Evolutionary conservation across 805 yeast genomes (phyloP).

Genomic region (Candida fluviatilis): DNA sequence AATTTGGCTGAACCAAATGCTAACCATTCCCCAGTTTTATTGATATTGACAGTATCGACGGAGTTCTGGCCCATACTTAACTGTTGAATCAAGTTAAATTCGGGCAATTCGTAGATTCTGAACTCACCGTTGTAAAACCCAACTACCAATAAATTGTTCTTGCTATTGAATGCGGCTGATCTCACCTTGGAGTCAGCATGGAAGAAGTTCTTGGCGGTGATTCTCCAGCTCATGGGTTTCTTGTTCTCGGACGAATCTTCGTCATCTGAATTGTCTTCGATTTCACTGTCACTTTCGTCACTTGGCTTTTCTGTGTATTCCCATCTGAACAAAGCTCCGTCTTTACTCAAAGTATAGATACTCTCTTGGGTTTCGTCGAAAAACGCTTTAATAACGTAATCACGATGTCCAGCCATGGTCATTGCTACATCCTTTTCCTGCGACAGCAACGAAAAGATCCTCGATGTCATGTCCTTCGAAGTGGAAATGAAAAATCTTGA

Average conservation of each 20-base stretch:
- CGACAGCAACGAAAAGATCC: conserved; percentile 71
- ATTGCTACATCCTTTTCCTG: conserved; percentile 70
- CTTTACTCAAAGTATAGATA: conserved; percentile 87
- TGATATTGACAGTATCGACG: conserved; percentile 76
- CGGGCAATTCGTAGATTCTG: conserved; percentile 83
- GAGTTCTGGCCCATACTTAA: conserved; percentile 89
- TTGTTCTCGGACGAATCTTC: conserved; percentile 23
- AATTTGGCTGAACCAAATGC: conserved; percentile 88
- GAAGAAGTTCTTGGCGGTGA: conserved; percentile 72
- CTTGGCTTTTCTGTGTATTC: conserved; percentile 64
- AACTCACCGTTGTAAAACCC: conserved; percentile 91
- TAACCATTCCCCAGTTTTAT: conserved; percentile 90
- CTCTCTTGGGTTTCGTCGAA: conserved; percentile 85
- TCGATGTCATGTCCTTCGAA: conserved; percentile 85
- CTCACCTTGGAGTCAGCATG: conserved; percentile 66
- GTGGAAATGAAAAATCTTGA: conserved; percentile 83
- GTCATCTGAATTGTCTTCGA: conserved; percentile 33
- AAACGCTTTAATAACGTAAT: conserved; percentile 81
- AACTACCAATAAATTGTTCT: conserved; percentile 68
- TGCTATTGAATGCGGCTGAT: conserved; percentile 81
- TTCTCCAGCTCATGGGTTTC: conserved; percentile 67
- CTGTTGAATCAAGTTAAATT: conserved; percentile 75
- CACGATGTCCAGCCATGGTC: conserved; percentile 90
- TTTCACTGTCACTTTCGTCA: conserved; percentile 40
- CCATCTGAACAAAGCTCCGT: conserved; percentile 94